Evolutionary conservation across 305 asterid genomes (phyloP), one percentile per base, ranked within the genome.

Genomic region (Fraxinus dipetala): DNA sequence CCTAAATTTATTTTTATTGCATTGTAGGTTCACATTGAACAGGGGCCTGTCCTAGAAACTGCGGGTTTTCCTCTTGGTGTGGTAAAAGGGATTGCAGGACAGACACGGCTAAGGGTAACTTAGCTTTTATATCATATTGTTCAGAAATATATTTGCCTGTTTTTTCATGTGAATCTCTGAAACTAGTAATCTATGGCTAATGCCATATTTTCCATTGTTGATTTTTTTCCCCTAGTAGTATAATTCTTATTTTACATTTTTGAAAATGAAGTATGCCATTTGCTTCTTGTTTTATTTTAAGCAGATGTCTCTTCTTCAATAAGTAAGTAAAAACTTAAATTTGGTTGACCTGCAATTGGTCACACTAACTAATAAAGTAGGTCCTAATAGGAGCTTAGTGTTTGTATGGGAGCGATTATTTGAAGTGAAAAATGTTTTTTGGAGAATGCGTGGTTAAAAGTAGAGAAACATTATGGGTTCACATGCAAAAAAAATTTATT

Each of bases 71-170:
- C 98, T 80, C 92, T 96, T 85, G 98, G 97, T 86, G 78, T 84
- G 82, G 99, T 96, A 24, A 89, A 93, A 88, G 99, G 99, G 86
- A 94, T 96, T 86, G 98, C 99, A 76, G 99, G 99, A 81, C 99
- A 96, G 91, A 92, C 98, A 78, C 91, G 98, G 70, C 85, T 96
- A 77, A 91, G 89, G 98, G 99, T 94, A 87, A 59, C 6, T 56
- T 32, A 6, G 24, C 75, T 75, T 80, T 75, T 28, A 70, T 14
- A 5, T 70, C 75, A 70, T 65, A 10, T 65, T 65, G 73, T 76
- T 43, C 9, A 45, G 7, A 70, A 10, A 54, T 72, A 54, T 5
- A 9, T 75, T 72, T 65, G 73, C 73, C 35, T 26, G 16, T 2
- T 24, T 24, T 63, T 11, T 10, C 73, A 26, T 65, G 31, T 0